These are phyloP conservation scores for Hortaea werneckii DNA, from an alignment of 2,329 filamentous ascomycete genomes.

Conservation along the genomic window DNA sequence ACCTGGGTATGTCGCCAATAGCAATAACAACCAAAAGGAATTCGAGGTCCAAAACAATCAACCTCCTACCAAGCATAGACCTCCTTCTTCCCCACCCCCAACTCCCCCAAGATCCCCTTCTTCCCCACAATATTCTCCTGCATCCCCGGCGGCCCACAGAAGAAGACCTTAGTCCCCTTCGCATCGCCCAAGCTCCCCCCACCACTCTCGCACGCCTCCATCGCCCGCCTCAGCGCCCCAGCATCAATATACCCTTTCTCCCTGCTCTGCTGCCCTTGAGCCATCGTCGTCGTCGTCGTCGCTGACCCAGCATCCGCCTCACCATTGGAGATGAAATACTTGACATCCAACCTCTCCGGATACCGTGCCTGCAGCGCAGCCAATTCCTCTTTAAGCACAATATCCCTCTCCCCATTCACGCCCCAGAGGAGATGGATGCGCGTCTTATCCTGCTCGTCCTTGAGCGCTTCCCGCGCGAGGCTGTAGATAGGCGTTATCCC, in stretches of 20 bases:
- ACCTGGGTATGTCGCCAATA: no score
- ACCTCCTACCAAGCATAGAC: slow-evolving; percentile 5
- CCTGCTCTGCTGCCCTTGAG: slow-evolving; percentile 26
- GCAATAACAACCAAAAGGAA: no score
- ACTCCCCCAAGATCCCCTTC: slow-evolving; percentile 43
- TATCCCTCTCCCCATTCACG: slow-evolving; percentile 54
- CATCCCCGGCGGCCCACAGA: slow-evolving; percentile 61
- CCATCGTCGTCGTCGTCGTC: slow-evolving; percentile 15
- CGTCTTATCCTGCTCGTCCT: slow-evolving; percentile 51
- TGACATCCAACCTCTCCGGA: slow-evolving; percentile 46
- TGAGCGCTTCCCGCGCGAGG: slow-evolving; percentile 21
- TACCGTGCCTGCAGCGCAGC: slow-evolving; percentile 39
- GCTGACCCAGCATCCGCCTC: slow-evolving; percentile 12
- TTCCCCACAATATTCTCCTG: slow-evolving; percentile 46
- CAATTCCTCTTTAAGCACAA: slow-evolving; percentile 49
- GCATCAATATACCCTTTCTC: slow-evolving; percentile 49
- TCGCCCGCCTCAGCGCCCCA: slow-evolving; percentile 44
- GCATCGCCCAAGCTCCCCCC: slow-evolving; percentile 17
- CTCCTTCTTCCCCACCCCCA: slow-evolving; percentile 11
- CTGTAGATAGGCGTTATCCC: slow-evolving; percentile 59
- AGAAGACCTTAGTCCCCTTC: slow-evolving; percentile 49
- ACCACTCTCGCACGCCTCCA: slow-evolving; percentile 27
- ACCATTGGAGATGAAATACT: slow-evolving; percentile 48
- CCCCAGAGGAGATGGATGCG: slow-evolving; percentile 56
- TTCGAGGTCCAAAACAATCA: neutral